Conservation (phyloP, 2,329 filamentous ascomycete genomes). For the Fusarium algeriense region DNA sequence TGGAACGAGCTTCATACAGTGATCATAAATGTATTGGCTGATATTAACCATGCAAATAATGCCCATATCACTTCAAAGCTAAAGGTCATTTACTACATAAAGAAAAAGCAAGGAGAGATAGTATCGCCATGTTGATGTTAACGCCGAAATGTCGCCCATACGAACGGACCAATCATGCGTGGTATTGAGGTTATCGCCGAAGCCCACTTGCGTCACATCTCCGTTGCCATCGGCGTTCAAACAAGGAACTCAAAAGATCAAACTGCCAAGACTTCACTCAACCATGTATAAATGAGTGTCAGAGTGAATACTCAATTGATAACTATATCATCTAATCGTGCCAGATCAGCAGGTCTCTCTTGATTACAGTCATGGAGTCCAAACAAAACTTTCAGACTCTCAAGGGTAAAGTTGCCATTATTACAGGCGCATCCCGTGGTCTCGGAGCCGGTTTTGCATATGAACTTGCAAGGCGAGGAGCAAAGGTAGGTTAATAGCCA, state of each 20-base stretch:
- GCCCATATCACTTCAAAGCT: too few species aligned
- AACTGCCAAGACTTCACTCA: background rate
- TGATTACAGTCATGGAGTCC: background rate
- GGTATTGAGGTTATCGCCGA: constrained; percentile 15
- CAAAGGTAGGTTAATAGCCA: background rate
- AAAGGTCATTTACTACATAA: too few species aligned
- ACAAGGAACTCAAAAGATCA: background rate
- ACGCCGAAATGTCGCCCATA: constrained; percentile 2
- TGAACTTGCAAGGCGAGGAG: constrained; percentile 30
- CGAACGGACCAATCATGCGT: background rate
- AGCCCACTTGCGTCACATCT: constrained; percentile 11
- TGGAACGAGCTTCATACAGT: too few species aligned
- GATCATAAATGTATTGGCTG: too few species aligned
- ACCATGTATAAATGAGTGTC: background rate
- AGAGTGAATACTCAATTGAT: rapidly evolving
- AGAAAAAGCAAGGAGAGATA: too few species aligned
- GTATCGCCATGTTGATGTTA: background rate
- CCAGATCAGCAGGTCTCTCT: background rate
- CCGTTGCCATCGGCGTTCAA: background rate
- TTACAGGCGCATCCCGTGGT: constrained; percentile 32
- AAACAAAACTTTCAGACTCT: constrained; percentile 19
- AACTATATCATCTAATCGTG: rapidly evolving
- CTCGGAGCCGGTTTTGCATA: constrained; percentile 29
- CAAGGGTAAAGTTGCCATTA: constrained; percentile 28
- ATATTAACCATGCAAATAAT: too few species aligned